Base-by-base conservation (phyloP, 2,329 filamentous ascomycete species). In the Taxawa tesnikishii region DNA sequence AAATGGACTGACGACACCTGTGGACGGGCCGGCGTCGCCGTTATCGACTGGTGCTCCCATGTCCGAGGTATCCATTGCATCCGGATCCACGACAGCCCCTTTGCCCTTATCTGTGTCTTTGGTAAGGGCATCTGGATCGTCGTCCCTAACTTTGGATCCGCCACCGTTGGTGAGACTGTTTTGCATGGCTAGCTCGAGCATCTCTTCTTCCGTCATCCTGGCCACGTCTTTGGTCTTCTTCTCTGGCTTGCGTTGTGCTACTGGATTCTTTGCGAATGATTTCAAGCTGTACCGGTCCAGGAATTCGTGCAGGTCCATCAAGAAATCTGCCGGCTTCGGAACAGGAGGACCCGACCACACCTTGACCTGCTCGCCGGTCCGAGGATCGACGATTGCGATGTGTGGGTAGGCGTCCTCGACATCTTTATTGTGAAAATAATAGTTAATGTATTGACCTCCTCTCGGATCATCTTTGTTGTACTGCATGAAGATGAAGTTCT, bases 301-400 rank as follows among this genome's bases (percentile, higher is more conserved):
- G 47, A 98, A 98, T 56, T 96, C 88, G 49, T 84, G 82, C 2
- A 98, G 68, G 50, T 94, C 83, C 50, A 85, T 83, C 38, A 93
- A 73, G 46, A 98, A 96, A 10, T 94, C 87, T 7, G 70, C 54
- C 1, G 84, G 62, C 24, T 69, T 70, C 1, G 87, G 78, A 33
- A 87, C 82, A 2, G 87, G 83, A 6, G 73, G 68, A 2, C 88
- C 87, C 10, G 82, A 85, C 88, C 90, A 96, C 2, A 87, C 73
- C 62, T 98, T 98, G 54, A 98, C 83, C 56, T 94, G 85, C 59
- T 98, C 90, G 38, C 90, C 90, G 1, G 90, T 98, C 38, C 90
- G 73, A 2, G 90, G 90, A 47, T 98, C 90, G 39, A 98, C 75
- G 40, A 98, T 94, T 27, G 85, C 84, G 36, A 96, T 90, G 52